Evolutionary conservation across 2,329 filamentous ascomycete genomes (phyloP).

Genomic region (Stagonosporopsis cucurbitacearum): DNA sequence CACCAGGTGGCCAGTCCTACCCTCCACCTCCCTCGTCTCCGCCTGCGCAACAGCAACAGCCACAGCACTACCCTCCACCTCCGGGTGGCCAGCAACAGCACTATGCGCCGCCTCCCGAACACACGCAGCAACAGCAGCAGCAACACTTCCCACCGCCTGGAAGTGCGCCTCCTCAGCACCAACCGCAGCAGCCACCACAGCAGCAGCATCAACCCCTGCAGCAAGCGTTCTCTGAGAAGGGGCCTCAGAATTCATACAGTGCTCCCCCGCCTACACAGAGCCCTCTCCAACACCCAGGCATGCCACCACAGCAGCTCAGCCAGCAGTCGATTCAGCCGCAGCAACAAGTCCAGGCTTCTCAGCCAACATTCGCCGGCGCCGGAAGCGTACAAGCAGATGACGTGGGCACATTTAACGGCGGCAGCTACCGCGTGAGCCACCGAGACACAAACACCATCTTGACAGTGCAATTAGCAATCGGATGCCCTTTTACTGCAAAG

Average conservation of each 20-base stretch:
- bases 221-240: constrained; percentile 14
- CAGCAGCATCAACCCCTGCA: constrained; percentile 24
- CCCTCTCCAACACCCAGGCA: constrained; percentile 42
- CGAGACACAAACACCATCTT: constrained; percentile 88
- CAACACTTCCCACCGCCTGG: constrained; percentile 44
- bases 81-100: constrained; percentile 29
- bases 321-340: constrained; percentile 39
- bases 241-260: constrained; percentile 36
- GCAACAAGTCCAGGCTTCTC: constrained; percentile 38
- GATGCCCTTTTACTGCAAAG: constrained; percentile 80
- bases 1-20: constrained; percentile 42
- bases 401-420: constrained; percentile 95
- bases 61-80: constrained; percentile 41
- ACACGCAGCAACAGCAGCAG: constrained; percentile 23
- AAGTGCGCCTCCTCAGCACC: constrained; percentile 40
- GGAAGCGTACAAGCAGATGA: constrained; percentile 72
- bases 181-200: constrained; percentile 32
- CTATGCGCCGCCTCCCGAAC: background rate
- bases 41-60: constrained; percentile 34
- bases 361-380: constrained; percentile 42
- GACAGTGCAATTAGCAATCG: constrained; percentile 87
- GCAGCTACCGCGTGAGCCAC: constrained; percentile 91
- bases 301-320: constrained; percentile 36
- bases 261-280: constrained; percentile 42
- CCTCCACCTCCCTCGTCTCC: constrained; percentile 45